A percentile compares a stretch with the other conserved stretches of the same genome.
Conservation (phyloP, 441 rosid genomes). For the Aleurites moluccanus region DNA sequence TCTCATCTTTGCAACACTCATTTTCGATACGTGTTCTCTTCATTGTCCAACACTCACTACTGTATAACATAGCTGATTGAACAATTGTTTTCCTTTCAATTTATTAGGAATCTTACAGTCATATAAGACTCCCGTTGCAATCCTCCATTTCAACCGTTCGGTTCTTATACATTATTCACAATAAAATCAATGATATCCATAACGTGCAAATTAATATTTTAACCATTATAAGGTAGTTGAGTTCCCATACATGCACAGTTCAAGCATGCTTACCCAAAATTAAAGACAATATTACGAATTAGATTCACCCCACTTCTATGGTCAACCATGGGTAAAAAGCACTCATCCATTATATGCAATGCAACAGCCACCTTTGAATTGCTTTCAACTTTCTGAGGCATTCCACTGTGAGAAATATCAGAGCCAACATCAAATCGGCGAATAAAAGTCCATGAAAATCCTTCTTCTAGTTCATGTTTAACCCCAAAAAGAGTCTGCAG, state of each 20-base stretch:
- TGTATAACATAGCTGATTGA: too few relatives aligned
- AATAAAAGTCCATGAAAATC: constrained; percentile 80
- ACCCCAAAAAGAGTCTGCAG: constrained; percentile 74
- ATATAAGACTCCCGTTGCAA: too few relatives aligned
- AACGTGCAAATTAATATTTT: not conserved
- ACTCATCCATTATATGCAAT: constrained; percentile 84
- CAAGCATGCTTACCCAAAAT: constrained; percentile 62
- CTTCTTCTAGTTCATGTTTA: constrained; percentile 73
- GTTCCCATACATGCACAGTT: not conserved
- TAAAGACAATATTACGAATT: constrained; percentile 82
- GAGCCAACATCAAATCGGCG: constrained; percentile 61
- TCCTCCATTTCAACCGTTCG: too few relatives aligned
- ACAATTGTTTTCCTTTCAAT: too few relatives aligned
- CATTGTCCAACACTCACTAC: too few relatives aligned
- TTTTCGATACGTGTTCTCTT: too few relatives aligned
- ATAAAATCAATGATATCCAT: not conserved
- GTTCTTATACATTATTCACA: too few relatives aligned
- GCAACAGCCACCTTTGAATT: constrained; percentile 95
- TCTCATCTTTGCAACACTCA: too few relatives aligned
- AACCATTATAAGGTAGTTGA: not conserved
- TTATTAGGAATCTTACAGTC: too few relatives aligned
- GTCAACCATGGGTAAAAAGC: constrained; percentile 84
- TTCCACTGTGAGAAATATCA: constrained; percentile 51
- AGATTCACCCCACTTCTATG: constrained; percentile 84
- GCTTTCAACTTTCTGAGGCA: constrained; percentile 58